Conservation (phyloP, 2,329 filamentous ascomycete genomes). For the Epichloe festucae region DNA sequence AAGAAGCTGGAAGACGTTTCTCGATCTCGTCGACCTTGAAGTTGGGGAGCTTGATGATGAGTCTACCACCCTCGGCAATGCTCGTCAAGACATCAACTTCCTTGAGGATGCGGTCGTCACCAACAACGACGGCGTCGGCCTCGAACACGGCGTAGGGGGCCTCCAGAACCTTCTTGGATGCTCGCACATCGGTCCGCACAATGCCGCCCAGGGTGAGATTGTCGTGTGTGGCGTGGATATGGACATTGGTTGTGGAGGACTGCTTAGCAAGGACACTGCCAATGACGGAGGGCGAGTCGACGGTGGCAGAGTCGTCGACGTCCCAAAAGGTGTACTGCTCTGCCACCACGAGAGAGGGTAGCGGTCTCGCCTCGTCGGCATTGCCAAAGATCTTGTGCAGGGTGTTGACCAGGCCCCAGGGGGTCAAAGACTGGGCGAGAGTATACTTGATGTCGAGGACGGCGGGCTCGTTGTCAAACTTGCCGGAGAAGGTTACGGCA, state of each 20-base stretch:
- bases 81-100: conserved; percentile 62
- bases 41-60: conserved; percentile 64
- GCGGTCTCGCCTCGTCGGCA: conserved; percentile 35
- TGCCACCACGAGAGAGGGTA: conserved; percentile 38
- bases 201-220: conserved; percentile 63
- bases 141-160: conserved; percentile 67
- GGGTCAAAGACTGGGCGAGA: conserved; percentile 45
- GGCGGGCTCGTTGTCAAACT: conserved; percentile 47
- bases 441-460: conserved; percentile 86
- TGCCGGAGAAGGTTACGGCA: conserved; percentile 64
- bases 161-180: conserved; percentile 70
- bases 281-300: conserved; percentile 48
- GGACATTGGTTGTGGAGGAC: conserved; percentile 50
- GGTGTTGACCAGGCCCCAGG: conserved; percentile 37
- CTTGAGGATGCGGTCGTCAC: conserved; percentile 65
- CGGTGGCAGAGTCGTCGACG: conserved; percentile 58
- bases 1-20: conserved; percentile 61
- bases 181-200: conserved; percentile 73
- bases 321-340: conserved; percentile 95
- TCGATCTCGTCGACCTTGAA: conserved; percentile 83
- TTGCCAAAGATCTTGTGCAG: conserved; percentile 39
- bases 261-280: conserved; percentile 56
- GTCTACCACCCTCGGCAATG: conserved; percentile 55
- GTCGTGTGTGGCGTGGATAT: conserved; percentile 49
- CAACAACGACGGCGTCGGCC: conserved; percentile 69